Conservation (phyloP, 306 rosid species). For the Urtica urens region DNA sequence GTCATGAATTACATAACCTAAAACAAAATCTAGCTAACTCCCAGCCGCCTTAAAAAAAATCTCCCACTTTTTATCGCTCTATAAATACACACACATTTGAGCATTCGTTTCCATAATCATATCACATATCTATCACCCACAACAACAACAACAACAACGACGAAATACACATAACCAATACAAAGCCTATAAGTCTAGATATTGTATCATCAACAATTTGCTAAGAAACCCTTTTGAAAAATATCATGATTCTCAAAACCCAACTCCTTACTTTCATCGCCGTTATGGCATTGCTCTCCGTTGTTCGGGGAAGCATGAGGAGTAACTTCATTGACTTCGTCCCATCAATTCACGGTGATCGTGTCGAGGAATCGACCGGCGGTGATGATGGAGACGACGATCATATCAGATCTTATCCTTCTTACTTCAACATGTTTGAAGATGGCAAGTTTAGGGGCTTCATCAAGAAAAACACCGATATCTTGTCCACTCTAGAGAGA, state of each 20-base stretch:
- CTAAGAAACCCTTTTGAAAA: not conserved
- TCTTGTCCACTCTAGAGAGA: conserved; percentile 12
- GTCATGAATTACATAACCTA: not conserved
- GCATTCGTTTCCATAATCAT: not conserved
- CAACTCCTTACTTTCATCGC: conserved; percentile 12
- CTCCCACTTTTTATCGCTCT: conserved; percentile 5
- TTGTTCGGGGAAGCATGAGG: conserved; percentile 22
- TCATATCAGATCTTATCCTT: conserved; percentile 11
- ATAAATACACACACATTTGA: not conserved
- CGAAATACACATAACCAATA: not conserved
- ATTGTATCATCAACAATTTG: not conserved
- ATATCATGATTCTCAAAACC: conserved; percentile 24
- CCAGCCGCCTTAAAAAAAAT: conserved; percentile 4
- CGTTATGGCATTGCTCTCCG: conserved; percentile 3
- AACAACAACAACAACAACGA: not conserved
- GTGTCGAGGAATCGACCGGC: conserved; percentile 3
- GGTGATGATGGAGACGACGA: not conserved
- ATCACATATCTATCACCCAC: not conserved
- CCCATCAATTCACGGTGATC: conserved; percentile 9
- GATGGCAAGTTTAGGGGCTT: conserved; percentile 25
- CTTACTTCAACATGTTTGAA: conserved; percentile 13
- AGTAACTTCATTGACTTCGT: conserved; percentile 18
- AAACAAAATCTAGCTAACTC: not conserved
- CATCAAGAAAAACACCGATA: conserved; percentile 17
- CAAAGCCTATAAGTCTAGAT: not conserved